Conservation (phyloP, 306 rosid genomes). For the Castanea crenata region DNA sequence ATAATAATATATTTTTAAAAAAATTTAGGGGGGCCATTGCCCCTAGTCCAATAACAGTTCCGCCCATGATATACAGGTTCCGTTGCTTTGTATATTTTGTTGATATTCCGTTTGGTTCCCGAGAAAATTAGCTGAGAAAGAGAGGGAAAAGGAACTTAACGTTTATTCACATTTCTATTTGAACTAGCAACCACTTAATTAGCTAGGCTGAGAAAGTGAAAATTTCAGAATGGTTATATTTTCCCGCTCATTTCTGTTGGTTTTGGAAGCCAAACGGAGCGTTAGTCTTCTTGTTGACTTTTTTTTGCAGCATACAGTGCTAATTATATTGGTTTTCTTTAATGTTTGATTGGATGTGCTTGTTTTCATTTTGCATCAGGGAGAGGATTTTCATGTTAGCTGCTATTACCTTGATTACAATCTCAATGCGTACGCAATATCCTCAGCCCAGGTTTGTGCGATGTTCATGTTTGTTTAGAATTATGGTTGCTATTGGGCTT, state of each 20-base stretch:
- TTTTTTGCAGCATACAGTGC: conserved; percentile 1
- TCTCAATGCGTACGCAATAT: conserved; percentile 79
- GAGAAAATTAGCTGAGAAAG: neutral
- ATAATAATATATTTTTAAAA: too few species aligned
- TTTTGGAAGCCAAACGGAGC: neutral
- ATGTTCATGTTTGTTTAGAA: neutral
- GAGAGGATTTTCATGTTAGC: conserved; percentile 74
- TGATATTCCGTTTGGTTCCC: too few species aligned
- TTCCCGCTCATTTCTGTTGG: neutral
- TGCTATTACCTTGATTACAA: conserved; percentile 81
- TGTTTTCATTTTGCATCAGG: conserved; percentile 47
- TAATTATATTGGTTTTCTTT: conserved; percentile 8
- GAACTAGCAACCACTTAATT: neutral
- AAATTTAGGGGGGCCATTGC: too few species aligned
- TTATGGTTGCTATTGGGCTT: neutral
- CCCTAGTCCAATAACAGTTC: too few species aligned
- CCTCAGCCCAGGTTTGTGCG: conserved; percentile 77
- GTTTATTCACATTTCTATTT: neutral
- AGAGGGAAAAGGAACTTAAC: neutral
- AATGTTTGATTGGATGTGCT: neutral
- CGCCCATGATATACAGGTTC: too few species aligned
- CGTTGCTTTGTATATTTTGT: too few species aligned
- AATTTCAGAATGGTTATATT: neutral
- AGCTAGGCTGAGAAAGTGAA: neutral
- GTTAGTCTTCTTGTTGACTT: neutral